Evolutionary conservation across 106 monocot species (phyloP), one percentile per base, ranked within the genome.

Genomic region (Dendrobium officinale): DNA sequence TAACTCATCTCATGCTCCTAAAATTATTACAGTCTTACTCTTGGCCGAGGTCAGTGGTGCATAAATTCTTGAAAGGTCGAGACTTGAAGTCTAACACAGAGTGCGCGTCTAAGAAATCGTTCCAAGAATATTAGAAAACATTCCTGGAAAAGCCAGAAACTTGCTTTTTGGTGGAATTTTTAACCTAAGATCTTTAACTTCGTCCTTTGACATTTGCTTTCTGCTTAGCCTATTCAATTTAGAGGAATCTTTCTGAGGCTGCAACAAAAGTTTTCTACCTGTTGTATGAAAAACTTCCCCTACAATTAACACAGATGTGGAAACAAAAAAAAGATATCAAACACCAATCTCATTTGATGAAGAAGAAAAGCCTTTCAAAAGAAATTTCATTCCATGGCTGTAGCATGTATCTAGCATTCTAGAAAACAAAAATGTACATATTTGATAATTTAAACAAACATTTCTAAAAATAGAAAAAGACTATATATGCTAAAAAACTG

Each of bases 111-210:
- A 31, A 31, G 31, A 31, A 31, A 31, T 31, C 31, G 1, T 31
- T 31, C 31, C 31, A 31, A 31, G 31, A 31, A 31, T 31, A 31
- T 31, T 59, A 82, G 44, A 75, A 82, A 77, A 49, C 67, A 77
- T 68, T 77, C 61, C 77, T 77, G 77, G 77, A 47, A 82, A 42
- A 67, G 82, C 77, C 27, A 82, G 17, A 67, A 59, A 42, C 8
- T 42, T 43, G 2, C 47, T 55, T 40, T 44, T 9, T 6, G 59
- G 64, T 29, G 10, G 42, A 31, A 49, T 4, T 27, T 33, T 20
- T 54, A 40, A 40, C 31, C 42, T 40, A 40, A 17, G 18, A 26
- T 56, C 81, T 37, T 54, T 49, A 37, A 51, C 54, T 81, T 76
- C 29, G 24, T 77, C 79, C 13, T 67, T 18, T 79, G 78, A 9